Base-by-base conservation (phyloP, 2,329 filamentous ascomycete genomes). In the Polychaeton citri region DNA sequence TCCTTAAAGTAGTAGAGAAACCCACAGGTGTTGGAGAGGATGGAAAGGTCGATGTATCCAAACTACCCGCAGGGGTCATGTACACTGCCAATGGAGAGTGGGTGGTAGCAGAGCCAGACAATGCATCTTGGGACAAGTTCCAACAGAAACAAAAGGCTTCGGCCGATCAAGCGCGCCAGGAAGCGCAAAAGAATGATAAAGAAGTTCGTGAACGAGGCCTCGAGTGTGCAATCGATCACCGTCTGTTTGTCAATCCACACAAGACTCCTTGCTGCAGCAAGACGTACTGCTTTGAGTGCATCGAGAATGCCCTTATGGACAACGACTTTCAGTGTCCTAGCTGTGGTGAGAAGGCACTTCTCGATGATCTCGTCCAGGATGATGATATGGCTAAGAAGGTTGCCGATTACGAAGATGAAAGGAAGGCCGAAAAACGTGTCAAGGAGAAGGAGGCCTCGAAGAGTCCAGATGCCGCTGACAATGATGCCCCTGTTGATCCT, bases 221-320 rank as follows among this genome's bases (percentile, higher is more conserved):
- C 57, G 81, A 90, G 62, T 98, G 90, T 69, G 74, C 86, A 47
- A 81, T 96, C 71, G 90, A 96, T 76, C 92, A 92, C 66, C 87
- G 84, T 63, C 80, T 94, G 74, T 95, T 96, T 66, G 79, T 92
- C 77, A 85, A 95, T 61, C 88, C 90, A 73, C 90, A 92, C 72
- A 93, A 94, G 75, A 96, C 90, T 57, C 88, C 90, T 48, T 98
- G 90, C 74, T 98, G 90, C 71, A 76, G 82, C 66, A 92, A 82
- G 74, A 95, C 87, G 58, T 98, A 93, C 71, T 98, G 90, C 73
- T 90, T 90, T 75, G 86, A 95, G 61, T 98, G 90, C 80, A 95
- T 98, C 65, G 92, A 90, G 60, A 94, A 94, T 74, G 84, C 87
- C 64, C 79, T 98, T 63, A 88, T 95, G 65, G 87, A 96, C 69